Base-by-base conservation (phyloP, 306 rosid species). In the Vigna reflexopilosa region DNA sequence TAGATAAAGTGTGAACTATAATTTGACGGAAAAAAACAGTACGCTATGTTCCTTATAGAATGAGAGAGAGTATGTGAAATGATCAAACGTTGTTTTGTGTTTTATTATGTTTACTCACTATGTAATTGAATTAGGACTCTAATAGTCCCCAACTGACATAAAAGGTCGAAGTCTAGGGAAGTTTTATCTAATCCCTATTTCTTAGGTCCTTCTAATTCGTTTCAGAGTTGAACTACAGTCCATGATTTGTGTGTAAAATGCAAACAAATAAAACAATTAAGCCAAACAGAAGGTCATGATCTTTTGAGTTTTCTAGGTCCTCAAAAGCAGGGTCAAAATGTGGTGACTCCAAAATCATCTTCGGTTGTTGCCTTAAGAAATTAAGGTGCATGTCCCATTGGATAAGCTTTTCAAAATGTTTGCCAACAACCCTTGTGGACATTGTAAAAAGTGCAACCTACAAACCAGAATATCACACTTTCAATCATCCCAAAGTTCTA, bases 341-440 rank as follows among this genome's bases (percentile, higher is more conserved):
- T 20, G 97, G 96, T 6, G 94, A 90, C 79, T 91, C 92, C 90
- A 93, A 79, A 69, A 68, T 73, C 57, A 89, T 85, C 73, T 90
- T 92, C 56, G 93, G 94, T 66, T 93, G 98, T 74, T 4, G 93
- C 85, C 97, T 96, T 77, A 96, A 87, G 80, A 81, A 84, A 81
- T 86, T 83, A 36, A 96, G 99, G 42, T 91, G 97, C 72, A 65
- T 66, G 51, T 93, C 94, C 30, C 96, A 96, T 85, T 91, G 97
- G 78, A 91, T 81, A 79, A 96, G 96, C 94, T 77, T 94, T 85
- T 94, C 98, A 83, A 90, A 94, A 83, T 94, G 98, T 90, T 94
- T 50, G 38, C 82, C 77, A 94, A 82, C 73, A 89, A 51, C 47
- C 96, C 98, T 89, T 89, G 93, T 1, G 93, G 91, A 66, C 97